Evolutionary conservation across 1,139 yeast species (phyloP), one percentile per base, ranked within the genome.

Genomic region (Kluyveromyces sp.): DNA sequence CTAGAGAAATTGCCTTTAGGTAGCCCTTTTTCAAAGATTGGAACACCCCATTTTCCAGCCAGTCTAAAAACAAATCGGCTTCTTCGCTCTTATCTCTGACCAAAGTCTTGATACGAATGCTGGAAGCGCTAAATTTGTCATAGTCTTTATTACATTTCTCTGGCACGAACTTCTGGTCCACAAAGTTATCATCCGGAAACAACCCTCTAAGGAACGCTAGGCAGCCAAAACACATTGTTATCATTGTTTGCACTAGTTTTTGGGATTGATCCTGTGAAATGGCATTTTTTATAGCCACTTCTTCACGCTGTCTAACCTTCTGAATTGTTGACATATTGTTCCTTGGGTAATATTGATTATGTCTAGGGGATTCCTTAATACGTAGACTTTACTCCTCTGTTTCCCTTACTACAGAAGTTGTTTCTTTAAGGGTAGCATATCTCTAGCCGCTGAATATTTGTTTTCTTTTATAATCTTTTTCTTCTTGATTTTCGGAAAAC

Each of bases 21-120:
- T 68, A 71, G 27, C 70, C 66, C 32, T 59, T 53, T 31, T 64
- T 66, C 8, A 79, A 60, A 1, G 78, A 71, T 38, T 72, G 74
- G 42, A 65, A 61, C 4, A 75, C 70, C 5, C 81, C 79, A 31
- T 62, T 60, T 41, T 78, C 79, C 30, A 79, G 57, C 79, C 82
- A 78, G 46, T 71, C 68, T 27, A 77, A 58, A 37, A 78, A 65
- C 10, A 54, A 48, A 55, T 77, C 79, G 4, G 70, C 77, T 45
- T 71, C 73, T 7, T 56, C 56, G 1, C 74, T 68, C 34, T 61
- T 65, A 0, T 80, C 80, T 41, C 66, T 65, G 3, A 65, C 63
- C 37, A 78, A 58, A 7, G 71, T 70, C 56, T 77, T 78, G 7
- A 75, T 70, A 48, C 66, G 69, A 25, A 74, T 66, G 4, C 70